A percentile compares a stretch with the other conserved stretches of the same genome.
phyloP scores from a whole-genome alignment of 2,329 filamentous ascomycete genomes.

The Trichoderma aggressivum region DNA sequence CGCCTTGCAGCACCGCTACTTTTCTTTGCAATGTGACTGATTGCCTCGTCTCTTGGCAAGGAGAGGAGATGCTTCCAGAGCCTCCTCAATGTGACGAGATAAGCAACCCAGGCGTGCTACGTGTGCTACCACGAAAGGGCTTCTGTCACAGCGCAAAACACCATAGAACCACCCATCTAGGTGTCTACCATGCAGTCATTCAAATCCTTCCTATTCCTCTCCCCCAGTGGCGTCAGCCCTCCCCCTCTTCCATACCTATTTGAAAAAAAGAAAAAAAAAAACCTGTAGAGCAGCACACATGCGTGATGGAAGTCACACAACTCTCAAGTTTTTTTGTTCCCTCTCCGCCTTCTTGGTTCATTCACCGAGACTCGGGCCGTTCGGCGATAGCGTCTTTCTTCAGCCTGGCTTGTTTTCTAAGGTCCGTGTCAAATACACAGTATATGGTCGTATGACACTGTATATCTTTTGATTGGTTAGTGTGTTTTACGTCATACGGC shows the following conservation, averaged over 20 bases:
- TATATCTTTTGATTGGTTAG: background rate
- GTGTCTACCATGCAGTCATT: background rate
- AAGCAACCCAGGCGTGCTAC: background rate
- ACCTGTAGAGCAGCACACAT: background rate
- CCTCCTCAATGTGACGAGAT: background rate
- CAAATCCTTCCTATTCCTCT: background rate
- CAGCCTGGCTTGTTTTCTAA: background rate
- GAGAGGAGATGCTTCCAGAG: background rate
- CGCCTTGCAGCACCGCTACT: background rate
- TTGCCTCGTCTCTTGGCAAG: background rate
- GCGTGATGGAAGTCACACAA: background rate
- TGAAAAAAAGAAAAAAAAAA: background rate
- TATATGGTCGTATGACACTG: background rate
- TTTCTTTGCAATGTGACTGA: background rate
- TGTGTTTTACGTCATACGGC: background rate
- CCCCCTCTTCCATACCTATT: no score
- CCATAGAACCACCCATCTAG: background rate
- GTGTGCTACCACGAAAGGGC: background rate
- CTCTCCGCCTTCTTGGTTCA: background rate
- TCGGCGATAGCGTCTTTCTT: background rate
- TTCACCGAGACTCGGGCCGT: background rate
- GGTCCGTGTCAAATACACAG: background rate
- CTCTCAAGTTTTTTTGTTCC: background rate
- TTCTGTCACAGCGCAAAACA: background rate
- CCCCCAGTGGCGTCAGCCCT: background rate